Conservation (phyloP, 352 stramenopile species). For the Phytopythium montanum region DNA sequence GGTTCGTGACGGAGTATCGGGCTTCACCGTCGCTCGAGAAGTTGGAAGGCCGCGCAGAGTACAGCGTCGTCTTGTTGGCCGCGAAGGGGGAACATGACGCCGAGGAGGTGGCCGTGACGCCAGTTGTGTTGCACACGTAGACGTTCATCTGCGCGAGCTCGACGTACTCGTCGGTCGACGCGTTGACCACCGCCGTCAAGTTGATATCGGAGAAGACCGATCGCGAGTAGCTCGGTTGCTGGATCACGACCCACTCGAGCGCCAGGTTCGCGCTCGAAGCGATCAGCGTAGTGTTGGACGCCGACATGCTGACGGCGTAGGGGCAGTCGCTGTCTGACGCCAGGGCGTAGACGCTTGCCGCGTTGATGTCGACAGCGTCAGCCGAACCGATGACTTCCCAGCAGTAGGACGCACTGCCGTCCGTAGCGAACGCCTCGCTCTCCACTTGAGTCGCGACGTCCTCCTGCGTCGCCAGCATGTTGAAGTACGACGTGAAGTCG, state of each 20-base stretch:
- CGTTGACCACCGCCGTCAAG: slow-evolving; percentile 33
- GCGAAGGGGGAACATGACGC: slow-evolving; percentile 41
- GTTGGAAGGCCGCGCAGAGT: slow-evolving; percentile 26
- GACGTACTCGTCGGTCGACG: slow-evolving; percentile 20
- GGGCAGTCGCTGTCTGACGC: slow-evolving; percentile 36
- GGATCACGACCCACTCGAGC: slow-evolving; percentile 29
- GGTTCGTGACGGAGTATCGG: slow-evolving; percentile 17
- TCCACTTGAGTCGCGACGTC: slow-evolving; percentile 19
- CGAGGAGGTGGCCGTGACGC: background rate
- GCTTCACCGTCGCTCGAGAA: slow-evolving; percentile 20
- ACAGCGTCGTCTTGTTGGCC: slow-evolving; percentile 25
- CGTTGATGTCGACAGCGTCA: slow-evolving; percentile 15
- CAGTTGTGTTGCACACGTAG: slow-evolving; percentile 39
- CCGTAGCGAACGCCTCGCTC: slow-evolving; percentile 19
- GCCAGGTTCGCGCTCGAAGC: slow-evolving; percentile 8
- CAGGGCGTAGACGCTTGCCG: slow-evolving; percentile 27
- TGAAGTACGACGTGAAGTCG: slow-evolving; percentile 54
- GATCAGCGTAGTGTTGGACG: slow-evolving; percentile 22
- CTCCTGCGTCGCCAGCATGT: slow-evolving; percentile 32
- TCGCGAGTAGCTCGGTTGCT: slow-evolving; percentile 15
- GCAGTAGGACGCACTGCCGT: slow-evolving; percentile 38
- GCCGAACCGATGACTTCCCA: slow-evolving; percentile 32
- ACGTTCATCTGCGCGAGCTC: slow-evolving; percentile 36
- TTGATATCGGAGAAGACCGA: slow-evolving; percentile 22
- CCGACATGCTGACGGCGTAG: slow-evolving; percentile 32